Evolutionary conservation across 805 yeast species (phyloP), one percentile per base, ranked within the genome.

Genomic region (Teunomyces aglyptinius): DNA sequence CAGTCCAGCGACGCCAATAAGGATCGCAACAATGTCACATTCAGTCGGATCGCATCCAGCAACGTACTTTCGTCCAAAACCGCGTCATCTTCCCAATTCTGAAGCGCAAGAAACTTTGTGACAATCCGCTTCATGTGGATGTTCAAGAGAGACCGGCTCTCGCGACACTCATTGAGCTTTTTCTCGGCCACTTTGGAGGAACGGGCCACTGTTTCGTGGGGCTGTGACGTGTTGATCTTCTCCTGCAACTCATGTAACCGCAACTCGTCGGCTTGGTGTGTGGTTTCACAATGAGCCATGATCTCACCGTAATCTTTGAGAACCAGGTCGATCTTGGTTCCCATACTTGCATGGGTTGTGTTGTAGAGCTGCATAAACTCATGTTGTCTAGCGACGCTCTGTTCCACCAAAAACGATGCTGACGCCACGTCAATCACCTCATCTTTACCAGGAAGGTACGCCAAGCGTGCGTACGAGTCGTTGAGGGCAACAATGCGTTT

Each of bases 401-500:
- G 29, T 11, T 39, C 38, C n/a, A 49, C 13, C 13, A 27, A 32
- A 11, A 26, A 35, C 2, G 63, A 56, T 2, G 70, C 61, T 10
- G 59, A 47, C 12, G 67, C 65, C 12, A 58, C 54, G 5, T 58
- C 59, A 16, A 65, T 58, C 13, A 60, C 61, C 31, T 65, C 70
- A 42, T 58, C 60, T 47, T 63, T 64, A 31, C 56, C 63, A 3
- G 64, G 61, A 13, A 50, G 46, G 42, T 57, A 67, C 2, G 66
- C 61, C 2, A 67, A 42, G 19, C 49, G 57, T 5, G 47, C 44
- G 39, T 53, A 59, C 8, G 58, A 35, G 6, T 53, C 54, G 27
- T 48, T 46, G 13, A 57, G 46, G 4, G 66, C 67, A 27, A 57
- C 46, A 4, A 60, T 48, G 11, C 50, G 45, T 24, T 44, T 44